Conservation (phyloP, 805 yeast species). For the Kazachstania viticola region DNA sequence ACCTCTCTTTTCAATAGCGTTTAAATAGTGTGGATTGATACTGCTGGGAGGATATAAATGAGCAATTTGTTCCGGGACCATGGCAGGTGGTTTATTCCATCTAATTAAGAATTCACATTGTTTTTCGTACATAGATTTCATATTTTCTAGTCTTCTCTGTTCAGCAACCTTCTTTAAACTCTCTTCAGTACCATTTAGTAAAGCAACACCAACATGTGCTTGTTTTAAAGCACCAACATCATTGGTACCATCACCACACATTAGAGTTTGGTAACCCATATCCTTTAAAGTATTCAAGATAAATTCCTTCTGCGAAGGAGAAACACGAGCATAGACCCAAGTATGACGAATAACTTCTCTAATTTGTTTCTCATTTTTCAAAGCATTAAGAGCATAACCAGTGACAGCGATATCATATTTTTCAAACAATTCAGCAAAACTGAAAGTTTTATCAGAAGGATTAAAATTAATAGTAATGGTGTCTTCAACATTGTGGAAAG, state of each 20-base stretch:
- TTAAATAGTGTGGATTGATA: slow-evolving; percentile 73
- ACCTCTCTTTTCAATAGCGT: slow-evolving; percentile 78
- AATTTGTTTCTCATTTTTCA: slow-evolving; percentile 59
- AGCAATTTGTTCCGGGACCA: slow-evolving; percentile 79
- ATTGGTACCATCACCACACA: slow-evolving; percentile 99
- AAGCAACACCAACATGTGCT: slow-evolving; percentile 97
- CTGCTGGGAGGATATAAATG: slow-evolving; percentile 96
- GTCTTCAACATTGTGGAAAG: slow-evolving; percentile 81
- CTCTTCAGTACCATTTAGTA: slow-evolving; percentile 92
- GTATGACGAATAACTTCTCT: slow-evolving; percentile 70
- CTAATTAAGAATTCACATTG: slow-evolving; percentile 67
- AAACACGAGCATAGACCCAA: slow-evolving; percentile 96
- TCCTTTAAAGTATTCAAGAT: slow-evolving; percentile 73
- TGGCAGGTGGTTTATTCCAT: slow-evolving; percentile 80
- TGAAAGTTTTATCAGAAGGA: slow-evolving; percentile 33
- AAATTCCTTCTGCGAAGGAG: slow-evolving; percentile 91
- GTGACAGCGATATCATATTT: slow-evolving; percentile 82
- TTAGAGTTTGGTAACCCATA: slow-evolving; percentile 83
- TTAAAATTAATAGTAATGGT: slow-evolving; percentile 56
- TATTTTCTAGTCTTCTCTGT: slow-evolving; percentile 53
- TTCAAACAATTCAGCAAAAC: slow-evolving; percentile 38
- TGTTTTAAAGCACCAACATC: slow-evolving; percentile 98
- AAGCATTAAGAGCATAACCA: slow-evolving; percentile 71
- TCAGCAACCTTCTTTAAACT: slow-evolving; percentile 84
- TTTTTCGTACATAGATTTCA: slow-evolving; percentile 63